Evolutionary conservation across 2,329 filamentous ascomycete genomes (phyloP), one percentile per base, ranked within the genome.

Genomic region (Diaporthe sp.): DNA sequence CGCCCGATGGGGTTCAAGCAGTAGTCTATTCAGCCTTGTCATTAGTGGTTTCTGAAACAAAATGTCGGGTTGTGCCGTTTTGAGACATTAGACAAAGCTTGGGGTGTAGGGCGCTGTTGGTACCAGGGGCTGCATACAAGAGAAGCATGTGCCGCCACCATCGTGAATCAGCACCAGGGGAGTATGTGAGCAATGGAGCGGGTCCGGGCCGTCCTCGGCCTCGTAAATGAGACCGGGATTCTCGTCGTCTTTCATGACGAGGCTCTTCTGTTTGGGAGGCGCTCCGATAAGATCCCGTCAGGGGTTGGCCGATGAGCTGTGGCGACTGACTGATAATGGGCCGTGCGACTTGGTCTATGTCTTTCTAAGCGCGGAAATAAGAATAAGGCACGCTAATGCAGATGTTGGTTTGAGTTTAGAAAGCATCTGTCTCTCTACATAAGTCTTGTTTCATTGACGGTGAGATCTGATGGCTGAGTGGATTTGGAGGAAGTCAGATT

Each of bases 81-180:
- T 17, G 49, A 15, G 65, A 10, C 13, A n/a, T 19, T 2, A 17
- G 28, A 25, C n/a, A 53, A 15, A 15, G 13, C 7, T 31, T 19
- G 31, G 25, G 17, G 3, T 15, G 25, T n/a, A 17, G 10, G 37
- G n/a, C 13, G 6, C 8, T 34, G 7, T 5, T 46, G 31, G 4
- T 22, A 9, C n/a, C 28, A 44, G 9, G 19, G 25, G 44, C 25
- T 57, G 34, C 61, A 13, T 61, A 65, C 71, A 31, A 15, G 86
- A 86, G 79, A 90, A 91, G 3, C 87, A 88, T 2, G 90, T 92
- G 79, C 90, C 90, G 77, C 90, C 89, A 77, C 90, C 90, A 77
- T 92, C 90, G 81, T 92, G 90, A 53, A 92, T 83, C 58, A 92
- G 85, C 74, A 92, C 83, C 62, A 91, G 82, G 2, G 90, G 89